A percentile compares a stretch with the other conserved stretches of the same genome.
phyloP scores from a whole-genome alignment of 345 rosid genomes.

The Litchi chinensis region DNA sequence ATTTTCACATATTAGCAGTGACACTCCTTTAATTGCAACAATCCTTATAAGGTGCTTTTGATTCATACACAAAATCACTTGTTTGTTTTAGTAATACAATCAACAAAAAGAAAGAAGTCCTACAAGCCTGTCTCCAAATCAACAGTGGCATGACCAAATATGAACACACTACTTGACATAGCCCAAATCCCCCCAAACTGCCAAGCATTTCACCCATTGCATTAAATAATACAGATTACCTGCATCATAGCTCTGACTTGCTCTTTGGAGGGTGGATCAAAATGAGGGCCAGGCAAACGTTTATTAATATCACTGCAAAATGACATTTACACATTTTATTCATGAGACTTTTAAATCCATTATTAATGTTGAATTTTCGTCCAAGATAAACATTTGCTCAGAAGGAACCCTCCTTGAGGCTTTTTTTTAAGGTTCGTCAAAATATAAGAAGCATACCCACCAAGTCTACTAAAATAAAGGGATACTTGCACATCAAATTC shows the following conservation, averaged over 20 bases:
- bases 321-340: neutral
- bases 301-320: constrained; percentile 78
- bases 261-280: constrained; percentile 88
- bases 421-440: no score
- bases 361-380: no score
- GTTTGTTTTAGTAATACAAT: neutral
- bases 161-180: neutral
- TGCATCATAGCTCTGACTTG: constrained; percentile 55
- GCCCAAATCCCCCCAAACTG: neutral
- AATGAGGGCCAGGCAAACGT: constrained; percentile 92
- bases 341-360: neutral
- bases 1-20: neutral
- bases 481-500: no score
- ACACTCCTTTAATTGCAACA: neutral
- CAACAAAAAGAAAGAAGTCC: neutral
- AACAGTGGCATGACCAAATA: neutral
- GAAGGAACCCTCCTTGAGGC: no score
- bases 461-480: no score
- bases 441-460: no score
- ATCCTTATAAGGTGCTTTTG: neutral
- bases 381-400: no score
- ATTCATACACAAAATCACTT: neutral
- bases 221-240: constrained; percentile 41
- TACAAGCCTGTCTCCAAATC: neutral
- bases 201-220: neutral